Evolutionary conservation across 208 protist species (phyloP), one percentile per base, ranked within the genome.

Genomic region (Crithidia acanthocephali): DNA sequence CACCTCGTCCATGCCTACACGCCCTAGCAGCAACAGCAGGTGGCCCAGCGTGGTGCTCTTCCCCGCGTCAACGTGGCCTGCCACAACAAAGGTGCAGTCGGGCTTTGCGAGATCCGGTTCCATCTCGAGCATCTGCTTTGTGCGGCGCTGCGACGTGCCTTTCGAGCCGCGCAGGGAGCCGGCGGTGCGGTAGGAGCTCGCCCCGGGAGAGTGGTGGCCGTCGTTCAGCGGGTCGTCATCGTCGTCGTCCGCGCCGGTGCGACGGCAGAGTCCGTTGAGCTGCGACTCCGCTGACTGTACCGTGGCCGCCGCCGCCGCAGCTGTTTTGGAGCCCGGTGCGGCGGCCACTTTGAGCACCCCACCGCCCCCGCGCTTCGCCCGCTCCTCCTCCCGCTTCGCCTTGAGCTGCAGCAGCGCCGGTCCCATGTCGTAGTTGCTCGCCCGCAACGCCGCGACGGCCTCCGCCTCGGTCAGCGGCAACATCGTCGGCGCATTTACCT

Each of bases 1-100:
- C 30, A 99, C 82, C 40, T 93, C 91, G 16, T 77, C 56, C 45
- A 79, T 81, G 40, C 77, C 79, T 22, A 96, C 84, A 23, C 80
- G 79, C 52, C 88, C 91, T 13, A 96, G 68, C 20, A 90, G 71
- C 11, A 94, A 65, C n/a, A 96, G 84, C n/a, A 96, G 74, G 59
- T 96, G 91, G 15, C 91, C 91, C 23, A 96, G 76, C 25, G 86
- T 94, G 25, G 91, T 96, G 53, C 88, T 94, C 79, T 96, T 96
- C 15, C 91, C 91, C 25, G 88, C 85, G 67, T 96, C 91, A 23
- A 96, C 91, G 75, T 96, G 91, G 25, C 91, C 91, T 22, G 91
- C 86, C 42, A 96, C 85, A 2, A 96, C 85, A 77, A 96, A 85
- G 1, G 91, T 95, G 75, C 88, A 94, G 56, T 95, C 90, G 8